Evolutionary conservation across 257 asterid species (phyloP).

Genomic region (Solanum chiquidenum): DNA sequence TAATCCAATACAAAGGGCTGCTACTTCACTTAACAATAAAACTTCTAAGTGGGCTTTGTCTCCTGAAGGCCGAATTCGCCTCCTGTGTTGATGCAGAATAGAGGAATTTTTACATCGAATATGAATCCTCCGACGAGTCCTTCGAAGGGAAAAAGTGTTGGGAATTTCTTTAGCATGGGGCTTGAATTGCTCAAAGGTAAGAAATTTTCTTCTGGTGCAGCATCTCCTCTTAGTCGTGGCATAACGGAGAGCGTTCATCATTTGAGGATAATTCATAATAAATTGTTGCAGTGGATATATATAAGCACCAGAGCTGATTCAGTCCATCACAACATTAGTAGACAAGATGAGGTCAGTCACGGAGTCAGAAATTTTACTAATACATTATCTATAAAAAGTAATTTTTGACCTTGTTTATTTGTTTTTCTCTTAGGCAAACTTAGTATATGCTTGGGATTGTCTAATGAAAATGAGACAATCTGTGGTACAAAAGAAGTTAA

Average conservation of each 20-base stretch:
- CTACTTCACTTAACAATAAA: background rate
- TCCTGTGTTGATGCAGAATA: slow-evolving; percentile 7
- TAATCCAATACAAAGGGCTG: slow-evolving; percentile 19
- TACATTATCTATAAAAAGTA: no score
- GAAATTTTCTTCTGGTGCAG: slow-evolving; percentile 17
- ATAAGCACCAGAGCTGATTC: slow-evolving; percentile 42
- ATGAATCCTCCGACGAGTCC: slow-evolving; percentile 29
- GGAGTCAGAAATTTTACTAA: background rate
- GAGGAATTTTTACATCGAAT: slow-evolving; percentile 14
- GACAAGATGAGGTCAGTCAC: slow-evolving; percentile 40
- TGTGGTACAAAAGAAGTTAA: slow-evolving; percentile 36
- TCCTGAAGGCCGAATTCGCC: slow-evolving; percentile 26
- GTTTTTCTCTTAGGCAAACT: slow-evolving; percentile 32
- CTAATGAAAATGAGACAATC: slow-evolving; percentile 34
- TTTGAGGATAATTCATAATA: slow-evolving; percentile 42
- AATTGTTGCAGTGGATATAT: slow-evolving; percentile 61
- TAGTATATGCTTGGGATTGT: slow-evolving; percentile 25
- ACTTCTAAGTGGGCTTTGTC: slow-evolving; percentile 23
- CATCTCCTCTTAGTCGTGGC: slow-evolving; percentile 34
- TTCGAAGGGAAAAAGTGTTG: slow-evolving; percentile 24
- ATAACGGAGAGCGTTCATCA: slow-evolving; percentile 43
- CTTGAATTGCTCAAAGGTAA: slow-evolving; percentile 65
- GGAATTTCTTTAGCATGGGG: slow-evolving; percentile 48
- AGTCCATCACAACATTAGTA: slow-evolving; percentile 20
- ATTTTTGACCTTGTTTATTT: background rate